Evolutionary conservation across 1,284 basidiomycete species (phyloP).

Genomic region (Ganoderma meredithae): DNA sequence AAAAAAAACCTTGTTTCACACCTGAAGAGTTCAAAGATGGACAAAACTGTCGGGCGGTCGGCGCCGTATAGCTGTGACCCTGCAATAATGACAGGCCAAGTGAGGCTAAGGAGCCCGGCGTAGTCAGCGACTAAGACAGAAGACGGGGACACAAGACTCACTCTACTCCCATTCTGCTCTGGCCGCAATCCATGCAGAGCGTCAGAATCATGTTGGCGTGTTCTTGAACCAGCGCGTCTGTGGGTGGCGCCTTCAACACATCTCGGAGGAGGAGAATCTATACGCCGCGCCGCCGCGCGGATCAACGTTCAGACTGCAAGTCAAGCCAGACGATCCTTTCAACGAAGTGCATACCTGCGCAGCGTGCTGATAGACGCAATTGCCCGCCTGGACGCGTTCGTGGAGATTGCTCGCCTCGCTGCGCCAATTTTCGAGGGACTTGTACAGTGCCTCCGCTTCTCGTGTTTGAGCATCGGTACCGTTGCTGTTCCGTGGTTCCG

Average conservation of each 20-base stretch:
- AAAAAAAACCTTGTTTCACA: constrained; percentile 35
- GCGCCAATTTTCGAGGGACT: constrained; percentile 38
- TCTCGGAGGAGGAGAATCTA: constrained; percentile 55
- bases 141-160: constrained; percentile 33
- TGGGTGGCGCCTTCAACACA: constrained; percentile 48
- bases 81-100: constrained; percentile 54
- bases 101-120: constrained; percentile 40
- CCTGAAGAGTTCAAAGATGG: constrained; percentile 54
- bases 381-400: constrained; percentile 39
- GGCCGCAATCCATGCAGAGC: constrained; percentile 42
- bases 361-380: constrained; percentile 44
- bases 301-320: constrained; percentile 6
- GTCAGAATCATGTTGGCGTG: constrained; percentile 40
- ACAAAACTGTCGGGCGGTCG: constrained; percentile 48
- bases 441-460: constrained; percentile 38
- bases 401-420: constrained; percentile 36
- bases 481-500: constrained; percentile 14
- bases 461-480: constrained; percentile 18
- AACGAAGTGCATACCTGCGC: constrained; percentile 40
- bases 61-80: constrained; percentile 49
- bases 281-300: constrained; percentile 14
- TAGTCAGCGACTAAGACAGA: constrained; percentile 12
- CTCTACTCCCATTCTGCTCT: constrained; percentile 45
- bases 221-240: constrained; percentile 48
- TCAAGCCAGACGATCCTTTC: constrained; percentile 16